Evolutionary conservation across 345 rosid species (phyloP).

Genomic region (Sapria himalayana): DNA sequence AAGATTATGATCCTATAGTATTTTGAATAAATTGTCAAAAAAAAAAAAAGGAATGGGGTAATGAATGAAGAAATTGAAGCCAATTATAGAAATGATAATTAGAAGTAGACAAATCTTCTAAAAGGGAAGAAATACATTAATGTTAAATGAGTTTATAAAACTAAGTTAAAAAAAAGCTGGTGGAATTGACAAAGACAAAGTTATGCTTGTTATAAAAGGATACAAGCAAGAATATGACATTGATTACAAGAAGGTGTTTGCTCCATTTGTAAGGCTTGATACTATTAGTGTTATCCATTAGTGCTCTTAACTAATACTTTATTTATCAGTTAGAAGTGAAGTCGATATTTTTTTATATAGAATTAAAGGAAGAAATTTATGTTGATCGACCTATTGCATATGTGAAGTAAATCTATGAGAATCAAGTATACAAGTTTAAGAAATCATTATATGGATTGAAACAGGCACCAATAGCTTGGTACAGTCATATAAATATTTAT

Average conservation of each 20-base stretch:
- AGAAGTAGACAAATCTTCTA: not conserved
- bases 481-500: too few species aligned
- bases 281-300: not conserved
- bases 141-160: conserved; percentile 1
- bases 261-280: too few species aligned
- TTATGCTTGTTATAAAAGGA: not conserved
- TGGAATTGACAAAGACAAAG: not conserved
- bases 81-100: not conserved
- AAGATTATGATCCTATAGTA: too few species aligned
- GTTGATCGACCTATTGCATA: not conserved
- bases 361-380: too few species aligned
- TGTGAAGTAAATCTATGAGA: not conserved
- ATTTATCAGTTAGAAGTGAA: too few species aligned
- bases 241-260: not conserved
- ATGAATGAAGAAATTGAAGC: not conserved
- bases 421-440: not conserved
- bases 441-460: not conserved
- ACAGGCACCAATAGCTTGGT: not conserved
- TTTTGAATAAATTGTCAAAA: not conserved
- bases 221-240: not conserved
- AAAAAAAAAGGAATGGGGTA: not conserved
- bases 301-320: too few species aligned
- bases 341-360: too few species aligned
- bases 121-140: not conserved
- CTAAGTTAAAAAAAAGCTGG: not conserved